Evolutionary conservation across 495 filamentous ascomycete species (phyloP), one percentile per base, ranked within the genome.

Genomic region (Hamigera avellanea): DNA sequence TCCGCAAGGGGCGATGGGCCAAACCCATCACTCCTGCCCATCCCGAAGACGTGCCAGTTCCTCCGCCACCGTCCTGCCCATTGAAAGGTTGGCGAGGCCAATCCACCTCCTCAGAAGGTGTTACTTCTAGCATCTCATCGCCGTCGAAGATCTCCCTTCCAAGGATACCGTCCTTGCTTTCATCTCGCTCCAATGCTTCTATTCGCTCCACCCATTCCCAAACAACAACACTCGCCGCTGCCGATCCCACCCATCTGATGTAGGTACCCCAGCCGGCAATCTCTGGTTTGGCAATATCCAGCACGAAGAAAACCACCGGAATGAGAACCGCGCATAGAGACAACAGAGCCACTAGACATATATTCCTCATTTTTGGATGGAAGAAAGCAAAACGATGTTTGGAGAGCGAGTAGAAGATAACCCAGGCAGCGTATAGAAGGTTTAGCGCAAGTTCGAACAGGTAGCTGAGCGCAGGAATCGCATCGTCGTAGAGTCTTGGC

Each of bases 141-240:
- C 89, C 93, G 49, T 96, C 91, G 44, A 95, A 96, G 0, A 96
- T 76, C 52, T 98, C 91, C 41, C 91, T 67, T 14, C 91, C 91
- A 2, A 98, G 67, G 16, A 98, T 89, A 7, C 91, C 93, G 42
- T 94, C 91, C 55, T 93, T 94, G 49, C 84, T 84, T 48, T 98
- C 91, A 50, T 98, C 89, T 35, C 91, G 74, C 58, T 98, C 91
- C 33, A 98, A 61, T 0, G 86, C 86, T 54, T 98, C 91, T 36
- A 98, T 98, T n/a, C 93, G 73, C 55, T 98, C 91, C 13, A 98
- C 91, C 91, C 91, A 98, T 57, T 98, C 91, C 91, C 91, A 98
- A 1, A 98, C 91, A 12, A 96, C 82, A 14, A 95, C 91, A 61
- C 87, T 95, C 6, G 91, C 93, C 2, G 87, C 86, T 0, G 88